These are phyloP conservation scores for Exophiala sp. DNA, from an alignment of 2,329 filamentous ascomycete genomes.

Conservation along the genomic window DNA sequence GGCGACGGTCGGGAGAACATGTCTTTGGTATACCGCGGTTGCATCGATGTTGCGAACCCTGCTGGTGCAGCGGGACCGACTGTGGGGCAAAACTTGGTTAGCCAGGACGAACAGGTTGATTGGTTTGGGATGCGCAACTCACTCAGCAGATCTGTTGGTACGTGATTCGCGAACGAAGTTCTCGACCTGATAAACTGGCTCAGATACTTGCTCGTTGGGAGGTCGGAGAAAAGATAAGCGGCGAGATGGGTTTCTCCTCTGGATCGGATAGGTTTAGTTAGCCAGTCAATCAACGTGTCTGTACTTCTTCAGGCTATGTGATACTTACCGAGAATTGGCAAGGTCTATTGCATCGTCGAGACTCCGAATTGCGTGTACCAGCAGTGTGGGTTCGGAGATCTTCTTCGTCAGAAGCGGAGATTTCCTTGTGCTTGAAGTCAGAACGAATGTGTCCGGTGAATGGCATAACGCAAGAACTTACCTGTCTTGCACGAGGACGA, in stretches of 20 bases:
- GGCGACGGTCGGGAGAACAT: not conserved
- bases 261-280: too few species aligned
- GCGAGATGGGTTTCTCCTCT: not conserved
- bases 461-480: not conserved
- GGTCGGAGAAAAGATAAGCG: not conserved
- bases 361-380: not conserved
- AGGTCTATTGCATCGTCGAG: conserved; percentile 1
- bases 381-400: not conserved
- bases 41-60: not conserved
- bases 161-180: not conserved
- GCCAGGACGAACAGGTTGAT: not conserved
- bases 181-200: not conserved
- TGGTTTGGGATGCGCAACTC: not conserved
- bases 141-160: not conserved
- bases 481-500: not conserved
- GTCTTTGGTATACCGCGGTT: not conserved
- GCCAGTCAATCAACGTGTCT: too few species aligned
- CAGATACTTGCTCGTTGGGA: not conserved
- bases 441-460: not conserved
- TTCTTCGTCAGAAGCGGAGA: not conserved
- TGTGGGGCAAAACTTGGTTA: not conserved
- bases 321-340: not conserved
- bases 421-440: not conserved
- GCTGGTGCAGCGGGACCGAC: not conserved
- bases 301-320: too few species aligned